phyloP scores from a whole-genome alignment of 2,329 filamentous ascomycete species.

The Fusarium anthophilum region DNA sequence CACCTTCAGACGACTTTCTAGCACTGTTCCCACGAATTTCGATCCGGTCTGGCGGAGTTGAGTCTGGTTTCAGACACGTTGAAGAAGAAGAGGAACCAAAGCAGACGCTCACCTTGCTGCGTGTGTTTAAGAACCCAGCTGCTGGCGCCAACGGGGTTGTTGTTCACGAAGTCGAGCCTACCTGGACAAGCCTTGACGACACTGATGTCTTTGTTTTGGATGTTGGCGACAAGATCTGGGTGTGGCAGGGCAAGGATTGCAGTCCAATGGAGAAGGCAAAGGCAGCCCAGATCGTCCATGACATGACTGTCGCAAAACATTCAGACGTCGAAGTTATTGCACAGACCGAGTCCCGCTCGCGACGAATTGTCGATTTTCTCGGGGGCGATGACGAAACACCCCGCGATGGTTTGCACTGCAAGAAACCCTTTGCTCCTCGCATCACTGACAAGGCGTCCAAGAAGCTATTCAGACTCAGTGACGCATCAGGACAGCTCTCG shows the following conservation, averaged over 20 bases:
- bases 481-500: constrained; percentile 64
- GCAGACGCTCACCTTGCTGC: constrained; percentile 63
- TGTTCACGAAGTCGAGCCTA: constrained; percentile 71
- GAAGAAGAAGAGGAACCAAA: constrained; percentile 55
- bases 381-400: constrained; percentile 57
- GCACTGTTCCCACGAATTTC: constrained; percentile 67
- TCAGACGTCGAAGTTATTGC: constrained; percentile 72
- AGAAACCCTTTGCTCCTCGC: constrained; percentile 51
- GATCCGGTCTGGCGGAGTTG: constrained; percentile 69
- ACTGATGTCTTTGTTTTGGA: constrained; percentile 74
- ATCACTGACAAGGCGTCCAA: constrained; percentile 36
- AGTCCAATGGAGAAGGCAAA: constrained; percentile 76
- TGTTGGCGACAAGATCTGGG: constrained; percentile 70
- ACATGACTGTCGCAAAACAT: constrained; percentile 71
- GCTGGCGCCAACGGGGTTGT: constrained; percentile 60
- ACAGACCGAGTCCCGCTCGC: constrained; percentile 66
- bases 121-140: constrained; percentile 69
- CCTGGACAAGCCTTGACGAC: constrained; percentile 70
- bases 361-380: constrained; percentile 64
- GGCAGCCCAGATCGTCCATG: constrained; percentile 72
- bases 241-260: constrained; percentile 73
- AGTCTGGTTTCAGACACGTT: constrained; percentile 71
- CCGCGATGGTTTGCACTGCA: constrained; percentile 51
- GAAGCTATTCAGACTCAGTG: constrained; percentile 70
- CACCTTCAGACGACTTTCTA: constrained; percentile 68